These are phyloP conservation scores for Anthracocystis setariae DNA, from an alignment of 1,284 basidiomycete genomes.

Conservation along the genomic window DNA sequence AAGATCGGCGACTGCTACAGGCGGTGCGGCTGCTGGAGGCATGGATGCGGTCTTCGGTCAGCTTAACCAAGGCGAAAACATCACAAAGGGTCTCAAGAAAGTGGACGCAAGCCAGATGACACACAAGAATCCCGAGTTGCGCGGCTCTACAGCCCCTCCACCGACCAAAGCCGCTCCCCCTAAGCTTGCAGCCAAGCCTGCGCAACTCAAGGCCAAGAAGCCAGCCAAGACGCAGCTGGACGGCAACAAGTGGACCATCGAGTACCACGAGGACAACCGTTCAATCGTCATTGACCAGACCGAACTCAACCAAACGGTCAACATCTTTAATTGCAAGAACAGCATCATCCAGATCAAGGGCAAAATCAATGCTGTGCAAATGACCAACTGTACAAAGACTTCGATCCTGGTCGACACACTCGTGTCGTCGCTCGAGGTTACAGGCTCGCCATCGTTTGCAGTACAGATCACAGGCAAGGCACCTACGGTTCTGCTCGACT, in stretches of 20 bases:
- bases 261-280: slow-evolving; percentile 88
- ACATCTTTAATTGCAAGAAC: slow-evolving; percentile 90
- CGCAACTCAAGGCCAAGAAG: slow-evolving; percentile 75
- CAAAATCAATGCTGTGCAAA: slow-evolving; percentile 92
- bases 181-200: slow-evolving; percentile 52
- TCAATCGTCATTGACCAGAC: slow-evolving; percentile 80
- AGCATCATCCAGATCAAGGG: slow-evolving; percentile 87
- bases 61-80: slow-evolving; percentile 86
- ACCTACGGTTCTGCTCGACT: slow-evolving; percentile 92
- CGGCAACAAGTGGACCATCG: slow-evolving; percentile 93
- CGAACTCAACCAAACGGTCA: slow-evolving; percentile 85
- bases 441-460: slow-evolving; percentile 89
- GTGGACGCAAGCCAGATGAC: slow-evolving; percentile 97
- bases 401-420: slow-evolving; percentile 89
- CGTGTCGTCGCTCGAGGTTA: slow-evolving; percentile 87
- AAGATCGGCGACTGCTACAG: slow-evolving; percentile 65
- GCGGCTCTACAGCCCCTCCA: slow-evolving; percentile 68
- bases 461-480: slow-evolving; percentile 89
- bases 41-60: slow-evolving; percentile 90
- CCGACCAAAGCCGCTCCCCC: slow-evolving; percentile 51
- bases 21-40: slow-evolving; percentile 72
- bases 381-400: slow-evolving; percentile 82
- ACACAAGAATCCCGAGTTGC: slow-evolving; percentile 93
- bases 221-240: slow-evolving; percentile 89
- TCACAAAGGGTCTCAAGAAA: slow-evolving; percentile 90